Conservation (phyloP, 306 rosid genomes). For the Carpinus fangiana region DNA sequence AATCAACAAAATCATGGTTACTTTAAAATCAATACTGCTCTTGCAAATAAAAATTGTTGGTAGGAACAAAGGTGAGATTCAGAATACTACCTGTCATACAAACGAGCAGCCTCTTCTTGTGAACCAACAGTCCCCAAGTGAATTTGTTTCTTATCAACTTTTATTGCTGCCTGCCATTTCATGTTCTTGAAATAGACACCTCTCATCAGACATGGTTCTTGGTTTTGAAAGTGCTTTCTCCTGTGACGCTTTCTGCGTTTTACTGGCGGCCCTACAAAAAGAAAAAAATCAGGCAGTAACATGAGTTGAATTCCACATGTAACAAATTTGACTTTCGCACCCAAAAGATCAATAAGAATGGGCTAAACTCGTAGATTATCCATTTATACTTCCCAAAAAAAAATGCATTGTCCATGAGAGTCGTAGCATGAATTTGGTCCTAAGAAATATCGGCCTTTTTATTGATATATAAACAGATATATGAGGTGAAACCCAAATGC, state of each 20-base stretch:
- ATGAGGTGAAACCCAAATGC: neutral
- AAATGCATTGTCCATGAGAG: neutral
- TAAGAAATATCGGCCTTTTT: neutral
- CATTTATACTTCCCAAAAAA: neutral
- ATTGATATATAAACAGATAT: no score
- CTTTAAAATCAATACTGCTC: neutral
- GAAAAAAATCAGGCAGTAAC: conserved; percentile 5
- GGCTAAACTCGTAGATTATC: neutral
- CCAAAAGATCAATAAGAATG: neutral
- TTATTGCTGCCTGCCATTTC: conserved; percentile 99
- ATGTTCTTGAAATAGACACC: conserved; percentile 92
- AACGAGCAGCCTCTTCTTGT: conserved; percentile 93
- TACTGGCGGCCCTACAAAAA: conserved; percentile 65
- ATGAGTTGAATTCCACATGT: neutral
- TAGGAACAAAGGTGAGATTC: conserved; percentile 9
- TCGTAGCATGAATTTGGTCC: neutral
- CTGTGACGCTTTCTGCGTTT: conserved; percentile 89
- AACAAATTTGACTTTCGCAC: conserved; percentile 5
- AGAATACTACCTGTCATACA: conserved; percentile 73
- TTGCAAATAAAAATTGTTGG: conserved; percentile 9
- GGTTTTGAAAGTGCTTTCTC: conserved; percentile 72
- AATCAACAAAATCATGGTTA: no score
- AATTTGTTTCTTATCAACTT: conserved; percentile 96
- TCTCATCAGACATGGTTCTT: conserved; percentile 78
- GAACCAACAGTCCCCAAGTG: conserved; percentile 91